phyloP scores from a whole-genome alignment of 2,329 filamentous ascomycete genomes.

The Xylaria hypoxylon region DNA sequence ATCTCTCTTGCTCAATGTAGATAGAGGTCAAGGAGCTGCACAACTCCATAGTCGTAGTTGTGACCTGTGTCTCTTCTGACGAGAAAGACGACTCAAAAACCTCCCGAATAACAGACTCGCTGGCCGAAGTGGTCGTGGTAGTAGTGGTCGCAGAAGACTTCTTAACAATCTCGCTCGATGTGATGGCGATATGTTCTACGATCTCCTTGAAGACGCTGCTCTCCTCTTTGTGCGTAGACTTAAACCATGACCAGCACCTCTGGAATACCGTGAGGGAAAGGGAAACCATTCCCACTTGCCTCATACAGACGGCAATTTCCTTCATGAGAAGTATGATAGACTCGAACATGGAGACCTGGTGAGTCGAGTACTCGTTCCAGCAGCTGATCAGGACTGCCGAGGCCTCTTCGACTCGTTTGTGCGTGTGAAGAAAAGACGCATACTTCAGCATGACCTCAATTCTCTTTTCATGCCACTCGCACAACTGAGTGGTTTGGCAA shows the following conservation, averaged over 20 bases:
- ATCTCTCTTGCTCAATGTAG: slow-evolving; percentile 36
- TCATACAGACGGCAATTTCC: slow-evolving; percentile 33
- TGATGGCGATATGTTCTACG: slow-evolving; percentile 35
- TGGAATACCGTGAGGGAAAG: slow-evolving; percentile 38
- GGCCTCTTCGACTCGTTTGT: slow-evolving; percentile 32
- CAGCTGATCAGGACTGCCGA: slow-evolving; percentile 37
- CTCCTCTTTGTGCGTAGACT: slow-evolving; percentile 37
- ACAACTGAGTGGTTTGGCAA: slow-evolving; percentile 18
- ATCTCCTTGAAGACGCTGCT: slow-evolving; percentile 38
- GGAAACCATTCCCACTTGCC: slow-evolving; percentile 28
- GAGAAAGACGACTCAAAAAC: slow-evolving; percentile 38
- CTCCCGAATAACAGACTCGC: slow-evolving; percentile 37
- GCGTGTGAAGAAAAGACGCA: slow-evolving; percentile 31
- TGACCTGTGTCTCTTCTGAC: slow-evolving; percentile 31
- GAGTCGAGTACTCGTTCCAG: slow-evolving; percentile 38
- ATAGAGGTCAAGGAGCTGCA: slow-evolving; percentile 36
- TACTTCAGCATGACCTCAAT: slow-evolving; percentile 39
- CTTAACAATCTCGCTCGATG: slow-evolving; percentile 36
- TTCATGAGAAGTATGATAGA: slow-evolving; percentile 36
- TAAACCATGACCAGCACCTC: slow-evolving; percentile 40
- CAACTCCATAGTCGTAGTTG: slow-evolving; percentile 34
- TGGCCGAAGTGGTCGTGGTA: slow-evolving; percentile 27
- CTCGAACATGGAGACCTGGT: slow-evolving; percentile 39
- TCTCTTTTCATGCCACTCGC: slow-evolving; percentile 37
- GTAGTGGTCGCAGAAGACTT: slow-evolving; percentile 31